Percentiles rank a stretch among this genome's conserved stretches.
Evolutionary conservation across 2,329 filamentous ascomycete genomes (phyloP).

Genomic region (Leptosphaerulina australis): DNA sequence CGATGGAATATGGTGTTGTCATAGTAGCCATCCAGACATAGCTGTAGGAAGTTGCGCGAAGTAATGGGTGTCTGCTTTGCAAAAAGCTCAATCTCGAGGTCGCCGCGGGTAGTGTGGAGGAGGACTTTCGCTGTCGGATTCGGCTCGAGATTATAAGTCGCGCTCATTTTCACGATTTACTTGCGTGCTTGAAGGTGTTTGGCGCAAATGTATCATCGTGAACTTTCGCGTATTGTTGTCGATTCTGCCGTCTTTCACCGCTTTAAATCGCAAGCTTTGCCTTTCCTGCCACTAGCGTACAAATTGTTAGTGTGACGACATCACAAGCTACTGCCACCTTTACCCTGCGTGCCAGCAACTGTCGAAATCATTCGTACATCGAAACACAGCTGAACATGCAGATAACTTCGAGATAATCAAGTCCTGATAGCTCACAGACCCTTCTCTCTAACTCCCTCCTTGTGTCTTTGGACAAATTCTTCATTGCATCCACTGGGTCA

Average conservation of each 20-base stretch:
- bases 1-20: conserved; percentile 93
- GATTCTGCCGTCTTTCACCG: conserved; percentile 12
- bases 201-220: conserved; percentile 9
- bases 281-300: not conserved
- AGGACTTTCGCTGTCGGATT: conserved; percentile 92
- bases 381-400: conserved; percentile 22
- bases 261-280: not conserved
- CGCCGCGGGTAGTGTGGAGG: conserved; percentile 86
- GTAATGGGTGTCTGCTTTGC: conserved; percentile 91
- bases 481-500: conserved; percentile 5
- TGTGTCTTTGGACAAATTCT: not conserved
- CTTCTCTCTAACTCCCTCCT: not conserved
- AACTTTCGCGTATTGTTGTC: conserved; percentile 14
- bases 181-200: not conserved
- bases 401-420: conserved; percentile 20
- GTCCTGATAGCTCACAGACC: not conserved
- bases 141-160: conserved; percentile 92
- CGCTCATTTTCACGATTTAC: conserved; percentile 67
- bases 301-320: conserved; percentile 24
- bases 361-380: conserved; percentile 10
- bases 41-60: conserved; percentile 93
- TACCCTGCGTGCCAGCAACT: conserved; percentile 13
- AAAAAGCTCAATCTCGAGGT: conserved; percentile 90
- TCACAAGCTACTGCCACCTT: conserved; percentile 21
- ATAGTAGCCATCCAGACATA: conserved; percentile 95